phyloP scores from a whole-genome alignment of 768 basidiomycete species.

The Boletus bicolor region DNA sequence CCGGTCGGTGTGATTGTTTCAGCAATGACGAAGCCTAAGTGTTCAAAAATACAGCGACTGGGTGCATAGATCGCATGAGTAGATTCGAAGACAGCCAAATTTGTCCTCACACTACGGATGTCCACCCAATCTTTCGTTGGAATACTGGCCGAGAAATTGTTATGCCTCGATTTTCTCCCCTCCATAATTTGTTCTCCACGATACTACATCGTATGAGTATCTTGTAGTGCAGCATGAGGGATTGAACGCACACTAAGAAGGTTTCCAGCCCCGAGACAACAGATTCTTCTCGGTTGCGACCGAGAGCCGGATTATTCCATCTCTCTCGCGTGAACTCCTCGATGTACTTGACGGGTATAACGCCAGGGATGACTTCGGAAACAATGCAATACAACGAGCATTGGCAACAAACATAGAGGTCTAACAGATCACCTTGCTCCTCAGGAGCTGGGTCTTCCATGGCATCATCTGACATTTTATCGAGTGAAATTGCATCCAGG shows the following conservation, averaged over 20 bases:
- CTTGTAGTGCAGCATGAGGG: neutral
- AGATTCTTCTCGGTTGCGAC: constrained; percentile 53
- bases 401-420: constrained; percentile 83
- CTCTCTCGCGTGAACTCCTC: constrained; percentile 66
- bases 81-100: neutral
- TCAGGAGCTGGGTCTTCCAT: constrained; percentile 30
- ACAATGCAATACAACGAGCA: constrained; percentile 73
- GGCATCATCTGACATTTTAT: constrained; percentile 26
- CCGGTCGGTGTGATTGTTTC: constrained; percentile 16
- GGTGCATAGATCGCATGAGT: constrained; percentile 8
- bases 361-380: constrained; percentile 68
- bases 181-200: constrained; percentile 75
- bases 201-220: constrained; percentile 42
- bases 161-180: constrained; percentile 57
- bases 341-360: constrained; percentile 59
- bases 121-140: constrained; percentile 67
- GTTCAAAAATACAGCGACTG: constrained; percentile 42
- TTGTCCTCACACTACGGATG: constrained; percentile 48
- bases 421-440: constrained; percentile 56
- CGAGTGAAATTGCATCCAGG: constrained; percentile 24
- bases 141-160: constrained; percentile 54
- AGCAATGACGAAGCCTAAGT: constrained; percentile 36
- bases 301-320: constrained; percentile 50
- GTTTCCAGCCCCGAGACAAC: constrained; percentile 64
- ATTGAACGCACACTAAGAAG: constrained; percentile 52